phyloP scores from a whole-genome alignment of 169 alveolate species.

The Theileria equi region DNA sequence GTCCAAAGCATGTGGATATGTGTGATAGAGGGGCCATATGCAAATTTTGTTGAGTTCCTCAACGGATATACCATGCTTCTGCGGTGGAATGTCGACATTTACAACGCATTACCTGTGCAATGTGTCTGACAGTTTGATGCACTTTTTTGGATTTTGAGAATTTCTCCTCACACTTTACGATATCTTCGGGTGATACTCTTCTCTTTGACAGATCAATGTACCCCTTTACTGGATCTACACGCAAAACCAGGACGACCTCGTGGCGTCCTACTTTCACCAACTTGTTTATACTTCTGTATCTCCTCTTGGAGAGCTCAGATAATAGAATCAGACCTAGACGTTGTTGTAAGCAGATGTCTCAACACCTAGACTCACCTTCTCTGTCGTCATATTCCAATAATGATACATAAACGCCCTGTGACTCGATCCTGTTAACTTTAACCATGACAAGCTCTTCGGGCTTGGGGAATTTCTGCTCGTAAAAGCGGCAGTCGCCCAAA shows the following conservation, averaged over 20 bases:
- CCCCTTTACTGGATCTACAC: constrained; percentile 95
- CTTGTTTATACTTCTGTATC: constrained; percentile 86
- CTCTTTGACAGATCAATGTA: constrained; percentile 94
- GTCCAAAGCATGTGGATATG: constrained; percentile 92
- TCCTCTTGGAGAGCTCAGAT: constrained; percentile 92
- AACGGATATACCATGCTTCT: constrained; percentile 83
- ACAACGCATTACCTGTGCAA: constrained; percentile 69
- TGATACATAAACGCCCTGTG: constrained; percentile 95
- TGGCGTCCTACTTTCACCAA: constrained; percentile 83
- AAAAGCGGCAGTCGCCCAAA: constrained; percentile 89
- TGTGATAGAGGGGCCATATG: constrained; percentile 95
- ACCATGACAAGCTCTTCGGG: constrained; percentile 91
- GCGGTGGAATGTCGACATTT: constrained; percentile 43
- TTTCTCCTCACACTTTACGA: constrained; percentile 85
- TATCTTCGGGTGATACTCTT: constrained; percentile 93
- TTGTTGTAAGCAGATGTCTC: background rate
- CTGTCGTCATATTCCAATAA: constrained; percentile 94
- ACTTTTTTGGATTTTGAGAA: constrained; percentile 91
- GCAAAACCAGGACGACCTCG: constrained; percentile 92
- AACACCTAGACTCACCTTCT: constrained; percentile 79
- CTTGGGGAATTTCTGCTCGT: constrained; percentile 89
- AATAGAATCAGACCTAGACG: constrained; percentile 85
- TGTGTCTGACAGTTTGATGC: constrained; percentile 91
- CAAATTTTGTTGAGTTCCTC: constrained; percentile 87
- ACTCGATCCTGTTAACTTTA: constrained; percentile 90